These are phyloP conservation scores for Helotiales sp. DNA, from an alignment of 2,329 filamentous ascomycete genomes.

Conservation along the genomic window DNA sequence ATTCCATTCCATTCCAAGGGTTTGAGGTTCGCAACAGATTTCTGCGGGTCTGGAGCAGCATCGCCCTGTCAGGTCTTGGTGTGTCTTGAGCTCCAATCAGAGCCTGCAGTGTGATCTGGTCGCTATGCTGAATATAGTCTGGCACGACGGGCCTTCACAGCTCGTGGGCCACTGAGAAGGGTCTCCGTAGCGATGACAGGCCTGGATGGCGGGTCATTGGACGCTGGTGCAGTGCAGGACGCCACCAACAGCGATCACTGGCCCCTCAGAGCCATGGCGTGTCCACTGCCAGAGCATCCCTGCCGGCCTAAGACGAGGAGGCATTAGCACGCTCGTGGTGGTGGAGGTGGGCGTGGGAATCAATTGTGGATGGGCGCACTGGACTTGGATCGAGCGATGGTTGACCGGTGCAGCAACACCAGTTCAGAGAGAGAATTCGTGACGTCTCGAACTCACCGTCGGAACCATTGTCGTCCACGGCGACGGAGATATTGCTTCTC, in stretches of 20 bases:
- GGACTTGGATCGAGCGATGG: background rate
- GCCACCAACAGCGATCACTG: background rate
- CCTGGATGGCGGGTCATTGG: background rate
- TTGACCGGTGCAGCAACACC: background rate
- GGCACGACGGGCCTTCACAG: background rate
- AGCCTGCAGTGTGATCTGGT: background rate
- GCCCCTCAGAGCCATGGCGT: background rate
- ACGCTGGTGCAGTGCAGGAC: background rate
- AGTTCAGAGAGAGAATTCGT: background rate
- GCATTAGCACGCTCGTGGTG: background rate
- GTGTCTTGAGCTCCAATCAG: background rate
- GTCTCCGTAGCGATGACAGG: background rate
- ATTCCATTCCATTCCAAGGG: background rate
- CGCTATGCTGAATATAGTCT: background rate
- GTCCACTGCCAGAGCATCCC: background rate
- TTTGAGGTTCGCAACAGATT: background rate
- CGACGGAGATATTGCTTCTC: background rate
- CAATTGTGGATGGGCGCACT: no score
- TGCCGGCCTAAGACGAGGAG: background rate
- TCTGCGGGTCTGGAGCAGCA: background rate
- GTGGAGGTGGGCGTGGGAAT: background rate
- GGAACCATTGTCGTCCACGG: background rate
- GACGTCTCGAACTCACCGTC: background rate
- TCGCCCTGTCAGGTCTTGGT: background rate
- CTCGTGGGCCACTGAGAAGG: background rate